Conservation (phyloP, 345 rosid species). For the Heritiera littoralis region DNA sequence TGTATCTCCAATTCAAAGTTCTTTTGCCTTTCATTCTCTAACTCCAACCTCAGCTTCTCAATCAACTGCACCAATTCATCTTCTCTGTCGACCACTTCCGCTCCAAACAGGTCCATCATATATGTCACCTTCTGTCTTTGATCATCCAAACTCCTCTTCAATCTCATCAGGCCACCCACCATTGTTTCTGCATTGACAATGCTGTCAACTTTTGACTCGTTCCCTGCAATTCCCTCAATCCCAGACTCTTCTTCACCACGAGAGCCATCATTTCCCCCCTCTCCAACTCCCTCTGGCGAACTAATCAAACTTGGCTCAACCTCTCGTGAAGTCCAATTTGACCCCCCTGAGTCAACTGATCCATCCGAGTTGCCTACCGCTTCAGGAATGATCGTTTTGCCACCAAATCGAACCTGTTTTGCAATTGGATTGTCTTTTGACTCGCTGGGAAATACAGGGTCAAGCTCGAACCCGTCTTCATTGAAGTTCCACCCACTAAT, state of each 20-base stretch:
- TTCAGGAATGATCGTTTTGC: conserved; percentile 30
- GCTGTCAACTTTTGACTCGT: not conserved
- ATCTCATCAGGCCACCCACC: conserved; percentile 46
- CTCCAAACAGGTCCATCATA: conserved; percentile 56
- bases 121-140: conserved; percentile 54
- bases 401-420: conserved; percentile 38
- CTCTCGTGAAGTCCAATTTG: not conserved
- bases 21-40: conserved; percentile 52
- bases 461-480: conserved; percentile 66
- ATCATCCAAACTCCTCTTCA: conserved; percentile 71
- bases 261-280: not conserved
- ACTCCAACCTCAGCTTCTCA: conserved; percentile 54
- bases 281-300: not conserved
- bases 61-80: conserved; percentile 45
- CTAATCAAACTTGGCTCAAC: conserved; percentile 3
- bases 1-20: conserved; percentile 51
- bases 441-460: conserved; percentile 67
- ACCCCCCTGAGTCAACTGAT: not conserved
- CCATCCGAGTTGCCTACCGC: not conserved
- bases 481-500: conserved; percentile 93
- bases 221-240: not conserved
- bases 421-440: conserved; percentile 13
- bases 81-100: conserved; percentile 47
- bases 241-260: conserved; percentile 1
- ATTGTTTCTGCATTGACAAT: conserved; percentile 37